Evolutionary conservation across 2,329 filamentous ascomycete genomes (phyloP).

Genomic region (Xylariales sp.): DNA sequence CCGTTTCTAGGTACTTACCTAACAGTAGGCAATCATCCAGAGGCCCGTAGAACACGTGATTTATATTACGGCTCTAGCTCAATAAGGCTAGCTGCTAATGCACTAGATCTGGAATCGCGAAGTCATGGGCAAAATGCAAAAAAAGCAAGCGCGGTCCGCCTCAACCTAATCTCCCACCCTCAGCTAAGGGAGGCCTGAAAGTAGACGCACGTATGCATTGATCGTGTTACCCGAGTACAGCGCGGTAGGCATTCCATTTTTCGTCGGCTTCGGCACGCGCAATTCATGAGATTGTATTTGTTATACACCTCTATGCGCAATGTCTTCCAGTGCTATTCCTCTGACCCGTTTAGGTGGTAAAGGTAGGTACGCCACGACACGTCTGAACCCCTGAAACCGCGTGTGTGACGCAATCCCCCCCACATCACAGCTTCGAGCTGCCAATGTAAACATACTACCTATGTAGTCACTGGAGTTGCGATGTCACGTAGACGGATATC

Average conservation of each 20-base stretch:
- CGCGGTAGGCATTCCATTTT: too few relatives aligned
- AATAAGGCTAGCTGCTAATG: neutral
- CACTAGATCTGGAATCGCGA: neutral
- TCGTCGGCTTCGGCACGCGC: too few relatives aligned
- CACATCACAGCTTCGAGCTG: neutral
- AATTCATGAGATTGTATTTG: too few relatives aligned
- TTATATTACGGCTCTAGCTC: neutral
- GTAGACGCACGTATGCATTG: too few relatives aligned
- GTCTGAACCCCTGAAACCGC: neutral
- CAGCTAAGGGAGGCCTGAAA: too few relatives aligned
- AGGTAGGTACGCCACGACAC: slow-evolving; percentile 28
- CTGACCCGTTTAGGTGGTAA: slow-evolving; percentile 40
- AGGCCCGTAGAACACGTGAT: neutral
- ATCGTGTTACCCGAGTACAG: too few relatives aligned
- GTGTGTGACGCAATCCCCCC: neutral
- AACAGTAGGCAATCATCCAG: too few relatives aligned
- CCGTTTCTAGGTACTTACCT: too few relatives aligned
- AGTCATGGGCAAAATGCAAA: neutral
- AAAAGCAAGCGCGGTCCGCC: neutral
- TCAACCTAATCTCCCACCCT: neutral
- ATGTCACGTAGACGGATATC: too few relatives aligned
- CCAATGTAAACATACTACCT: too few relatives aligned
- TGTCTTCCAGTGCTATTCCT: slow-evolving; percentile 32
- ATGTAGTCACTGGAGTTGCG: too few relatives aligned
- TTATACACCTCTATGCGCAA: too few relatives aligned